Evolutionary conservation across 2,329 filamentous ascomycete species (phyloP), one percentile per base, ranked within the genome.

Genomic region (Talaromyces sp.): DNA sequence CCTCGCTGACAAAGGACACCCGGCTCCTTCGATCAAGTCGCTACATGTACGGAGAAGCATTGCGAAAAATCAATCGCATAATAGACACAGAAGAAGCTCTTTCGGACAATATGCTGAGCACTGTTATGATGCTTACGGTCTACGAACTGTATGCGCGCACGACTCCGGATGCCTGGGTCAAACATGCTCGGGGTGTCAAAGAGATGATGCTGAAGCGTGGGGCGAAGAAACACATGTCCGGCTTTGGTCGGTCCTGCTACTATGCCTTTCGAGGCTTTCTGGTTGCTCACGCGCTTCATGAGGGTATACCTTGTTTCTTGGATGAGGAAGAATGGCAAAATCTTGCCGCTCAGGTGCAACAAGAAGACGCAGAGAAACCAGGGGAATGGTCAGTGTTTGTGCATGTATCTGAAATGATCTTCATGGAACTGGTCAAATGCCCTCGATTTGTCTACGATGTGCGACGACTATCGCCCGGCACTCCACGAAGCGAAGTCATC

Each of bases 101-200:
- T 64, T 74, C 74, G 1, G 73, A 74, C 33, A 73, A 76, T 56
- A 72, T 72, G 6, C 64, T 79, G 2, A 73, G 74, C 9, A 73
- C 76, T 2, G 76, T 74, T 22, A 75, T 78, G 27, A 66, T 73
- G 3, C 71, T 79, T 6, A 74, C 71, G 4, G 70, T 78, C 41
- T 79, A 76, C 60, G 77, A 79, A 60, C 73, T 77, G 66, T 74
- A 76, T 64, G 70, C 73, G 37, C 75, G 72, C 43, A 77, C 75
- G n/a, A 72, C 71, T n/a, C 70, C 73, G 37, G 68, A 74, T 14
- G 72, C 75, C 4, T 79, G 77, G 76, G 67, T 78, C 4, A 71
- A 71, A n/a, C 77, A 79, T 68, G 74, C 74, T 8, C 70, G 73
- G 0, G 77, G 77, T 16, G 73, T 75, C 14, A 72, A 71, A 22